These are phyloP conservation scores for Coniophora puteana DNA, from an alignment of 1,284 basidiomycete genomes.

Conservation along the genomic window DNA sequence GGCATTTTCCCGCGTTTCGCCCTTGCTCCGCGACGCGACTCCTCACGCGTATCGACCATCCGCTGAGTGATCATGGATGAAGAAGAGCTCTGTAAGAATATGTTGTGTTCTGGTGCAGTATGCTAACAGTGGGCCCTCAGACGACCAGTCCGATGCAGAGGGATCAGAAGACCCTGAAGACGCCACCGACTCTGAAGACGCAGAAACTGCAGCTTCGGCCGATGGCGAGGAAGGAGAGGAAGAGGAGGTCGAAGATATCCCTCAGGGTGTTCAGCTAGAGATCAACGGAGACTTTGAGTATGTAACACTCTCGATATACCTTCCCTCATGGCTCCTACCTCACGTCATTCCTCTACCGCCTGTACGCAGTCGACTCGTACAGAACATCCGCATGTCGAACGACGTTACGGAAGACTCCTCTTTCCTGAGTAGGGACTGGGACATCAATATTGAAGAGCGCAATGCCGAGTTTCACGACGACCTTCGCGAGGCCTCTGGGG, in stretches of 20 bases:
- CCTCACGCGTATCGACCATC: no score
- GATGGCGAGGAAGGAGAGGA: slow-evolving; percentile 2
- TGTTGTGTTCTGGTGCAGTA: no score
- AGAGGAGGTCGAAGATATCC: slow-evolving; percentile 6
- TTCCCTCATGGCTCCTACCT: background rate
- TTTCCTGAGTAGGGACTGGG: slow-evolving; percentile 61
- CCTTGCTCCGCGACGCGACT: no score
- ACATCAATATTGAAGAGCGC: slow-evolving; percentile 61
- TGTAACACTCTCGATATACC: no score
- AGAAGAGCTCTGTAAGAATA: no score
- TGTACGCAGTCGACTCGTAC: slow-evolving; percentile 53
- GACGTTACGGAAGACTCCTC: slow-evolving; percentile 41
- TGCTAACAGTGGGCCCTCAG: no score
- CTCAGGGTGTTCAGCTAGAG: slow-evolving; percentile 8
- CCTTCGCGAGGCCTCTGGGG: slow-evolving; percentile 63
- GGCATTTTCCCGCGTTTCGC: no score
- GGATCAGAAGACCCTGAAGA: slow-evolving; percentile 9
- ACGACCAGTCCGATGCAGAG: slow-evolving; percentile 2
- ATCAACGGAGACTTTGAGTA: slow-evolving; percentile 27
- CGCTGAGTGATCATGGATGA: no score
- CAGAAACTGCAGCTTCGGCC: no score
- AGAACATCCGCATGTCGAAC: slow-evolving; percentile 53
- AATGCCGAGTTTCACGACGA: slow-evolving; percentile 69
- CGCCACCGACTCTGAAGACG: slow-evolving; percentile 3
- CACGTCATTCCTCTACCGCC: background rate